These are phyloP conservation scores for Alternaria gaisen DNA, from an alignment of 2,329 filamentous ascomycete species.

Conservation along the genomic window DNA sequence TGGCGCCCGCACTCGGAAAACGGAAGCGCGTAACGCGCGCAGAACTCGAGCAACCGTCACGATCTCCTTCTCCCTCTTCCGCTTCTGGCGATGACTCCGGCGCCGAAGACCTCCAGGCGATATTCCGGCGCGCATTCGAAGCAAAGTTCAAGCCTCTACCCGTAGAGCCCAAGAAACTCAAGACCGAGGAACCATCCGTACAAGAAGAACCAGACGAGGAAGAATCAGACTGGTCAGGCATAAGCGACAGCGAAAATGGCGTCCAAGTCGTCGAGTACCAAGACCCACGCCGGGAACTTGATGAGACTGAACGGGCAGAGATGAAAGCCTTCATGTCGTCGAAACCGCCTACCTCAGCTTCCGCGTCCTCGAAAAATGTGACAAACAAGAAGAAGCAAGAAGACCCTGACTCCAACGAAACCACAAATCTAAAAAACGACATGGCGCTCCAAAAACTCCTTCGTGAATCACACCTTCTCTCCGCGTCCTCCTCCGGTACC, in stretches of 20 bases:
- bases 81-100: slow-evolving; percentile 40
- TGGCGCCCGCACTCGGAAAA: slow-evolving; percentile 57
- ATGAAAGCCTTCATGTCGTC: slow-evolving; percentile 79
- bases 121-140: slow-evolving; percentile 88
- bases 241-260: slow-evolving; percentile 58
- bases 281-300: slow-evolving; percentile 19
- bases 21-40: slow-evolving; percentile 54
- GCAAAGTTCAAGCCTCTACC: slow-evolving; percentile 81
- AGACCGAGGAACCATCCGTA: slow-evolving; percentile 37
- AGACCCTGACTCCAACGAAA: slow-evolving; percentile 64
- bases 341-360: slow-evolving; percentile 58
- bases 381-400: slow-evolving; percentile 27
- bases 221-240: slow-evolving; percentile 69
- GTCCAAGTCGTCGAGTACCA: slow-evolving; percentile 56
- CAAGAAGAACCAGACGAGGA: slow-evolving; percentile 42
- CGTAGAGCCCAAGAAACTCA: slow-evolving; percentile 42
- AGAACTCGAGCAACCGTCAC: slow-evolving; percentile 39
- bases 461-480: slow-evolving; percentile 87
- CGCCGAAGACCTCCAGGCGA: slow-evolving; percentile 71
- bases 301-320: slow-evolving; percentile 63
- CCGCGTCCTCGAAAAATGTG: slow-evolving; percentile 26
- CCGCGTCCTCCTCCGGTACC: slow-evolving; percentile 59
- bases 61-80: slow-evolving; percentile 40
- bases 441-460: slow-evolving; percentile 90
- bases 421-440: slow-evolving; percentile 83